Evolutionary conservation across 75 land plant species (phyloP), one percentile per base, ranked within the genome.

Genomic region (Picea glauca): DNA sequence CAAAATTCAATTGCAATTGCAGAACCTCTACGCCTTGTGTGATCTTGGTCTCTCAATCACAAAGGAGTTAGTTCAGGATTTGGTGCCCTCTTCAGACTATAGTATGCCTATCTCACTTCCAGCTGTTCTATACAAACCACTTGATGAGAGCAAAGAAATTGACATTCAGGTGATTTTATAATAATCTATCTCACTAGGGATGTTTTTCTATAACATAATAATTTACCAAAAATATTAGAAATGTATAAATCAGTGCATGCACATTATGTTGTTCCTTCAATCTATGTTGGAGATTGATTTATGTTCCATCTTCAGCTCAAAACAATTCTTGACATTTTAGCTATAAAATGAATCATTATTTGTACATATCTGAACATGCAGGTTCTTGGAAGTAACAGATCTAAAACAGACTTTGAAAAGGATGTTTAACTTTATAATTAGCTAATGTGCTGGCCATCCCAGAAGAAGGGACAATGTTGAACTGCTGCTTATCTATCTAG

Each of bases 21-120:
- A 92, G 92, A 87, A 78, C 77, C 85, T 85, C 8, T 78, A 90
- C 81, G 91, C 89, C 8, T 82, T 93, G 13, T 90, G 91, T 85
- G 96, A 94, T 77, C 87, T 92, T 83, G 94, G 92, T 9, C 58
- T 94, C 23, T 76, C 82, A 38, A 88, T 94, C 12, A 78, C 58
- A 58, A 90, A 92, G 80, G 87, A 81, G n/a, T 61, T 94, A 21
- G 72, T 78, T 17, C 70, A 50, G 17, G 74, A 81, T 33, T 46
- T 79, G 17, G 80, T 62, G 33, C 80, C 80, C 40, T 30, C 72
- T 54, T 75, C 64, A 65, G 79, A 77, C 0, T 30, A n/a, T 31
- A 75, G 67, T 58, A 15, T 73, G 23, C 13, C 81, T 23, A 72
- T 85, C 58, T 35, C 85, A 13, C 84, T 93, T 21, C 92, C 92